phyloP scores from a whole-genome alignment of 2,329 filamentous ascomycete genomes.

The Capronia epimyces region DNA sequence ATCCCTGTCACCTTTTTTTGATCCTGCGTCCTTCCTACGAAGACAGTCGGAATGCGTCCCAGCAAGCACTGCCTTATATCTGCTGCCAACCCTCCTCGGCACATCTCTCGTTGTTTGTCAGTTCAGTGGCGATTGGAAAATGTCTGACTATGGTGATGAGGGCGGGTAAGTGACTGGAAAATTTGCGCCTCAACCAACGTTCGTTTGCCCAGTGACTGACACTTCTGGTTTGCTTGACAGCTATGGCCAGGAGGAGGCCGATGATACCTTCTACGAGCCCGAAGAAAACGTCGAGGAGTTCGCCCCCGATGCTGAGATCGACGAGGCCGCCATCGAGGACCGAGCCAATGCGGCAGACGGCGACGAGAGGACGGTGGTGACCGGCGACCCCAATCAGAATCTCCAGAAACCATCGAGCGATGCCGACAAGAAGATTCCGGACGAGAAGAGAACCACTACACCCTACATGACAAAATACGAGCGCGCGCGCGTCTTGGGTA shows the following conservation, averaged over 20 bases:
- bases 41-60: background rate
- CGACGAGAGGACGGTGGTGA: constrained; percentile 39
- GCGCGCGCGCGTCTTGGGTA: constrained; percentile 85
- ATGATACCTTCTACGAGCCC: constrained; percentile 48
- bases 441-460: constrained; percentile 82
- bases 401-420: constrained; percentile 51
- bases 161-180: constrained; percentile 52
- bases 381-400: constrained; percentile 44
- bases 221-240: constrained; percentile 13
- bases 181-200: background rate
- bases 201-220: constrained; percentile 12
- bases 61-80: background rate
- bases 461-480: constrained; percentile 99
- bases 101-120: background rate
- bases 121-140: constrained; percentile 35
- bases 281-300: constrained; percentile 56
- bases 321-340: constrained; percentile 48
- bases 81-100: background rate
- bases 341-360: constrained; percentile 51
- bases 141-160: constrained; percentile 71
- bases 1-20: background rate
- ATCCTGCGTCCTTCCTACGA: background rate
- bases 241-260: constrained; percentile 26
- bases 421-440: constrained; percentile 80
- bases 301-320: constrained; percentile 46